Percentiles rank a stretch among this genome's conserved stretches.
Conservation (phyloP, 176 grass and related monocot species). For the Calamus simplicifolius region DNA sequence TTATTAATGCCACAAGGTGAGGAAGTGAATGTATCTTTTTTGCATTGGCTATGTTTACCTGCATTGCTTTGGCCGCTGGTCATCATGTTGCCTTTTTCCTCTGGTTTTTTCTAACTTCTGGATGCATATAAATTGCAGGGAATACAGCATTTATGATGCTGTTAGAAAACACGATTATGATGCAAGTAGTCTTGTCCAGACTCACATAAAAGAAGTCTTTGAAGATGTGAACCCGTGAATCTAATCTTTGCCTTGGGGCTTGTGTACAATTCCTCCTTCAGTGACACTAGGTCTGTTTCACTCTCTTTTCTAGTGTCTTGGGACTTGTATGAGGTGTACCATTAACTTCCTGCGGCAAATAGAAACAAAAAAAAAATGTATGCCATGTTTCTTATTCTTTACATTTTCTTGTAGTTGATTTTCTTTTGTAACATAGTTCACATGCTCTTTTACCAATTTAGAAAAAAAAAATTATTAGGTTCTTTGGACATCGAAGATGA, state of each 20-base stretch:
- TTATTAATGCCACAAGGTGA: background rate
- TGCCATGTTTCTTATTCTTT: slow-evolving; percentile 14
- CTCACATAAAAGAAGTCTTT: too few relatives aligned
- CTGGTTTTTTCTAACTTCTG: too few relatives aligned
- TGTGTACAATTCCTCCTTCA: background rate
- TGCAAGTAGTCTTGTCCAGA: too few relatives aligned
- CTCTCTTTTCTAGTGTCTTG: slow-evolving; percentile 1
- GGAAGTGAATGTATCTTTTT: slow-evolving; percentile 1
- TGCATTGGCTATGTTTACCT: background rate
- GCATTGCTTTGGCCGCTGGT: too few relatives aligned
- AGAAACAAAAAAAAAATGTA: background rate
- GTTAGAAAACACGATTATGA: too few relatives aligned
- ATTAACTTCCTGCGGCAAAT: slow-evolving; percentile 6
- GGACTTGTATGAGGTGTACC: slow-evolving; percentile 2
- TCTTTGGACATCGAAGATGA: too few relatives aligned
- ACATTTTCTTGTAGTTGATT: background rate
- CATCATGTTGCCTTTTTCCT: too few relatives aligned
- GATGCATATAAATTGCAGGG: too few relatives aligned
- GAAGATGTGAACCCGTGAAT: background rate
- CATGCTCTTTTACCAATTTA: too few relatives aligned
- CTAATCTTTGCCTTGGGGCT: background rate
- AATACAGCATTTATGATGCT: too few relatives aligned
- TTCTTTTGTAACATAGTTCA: too few relatives aligned
- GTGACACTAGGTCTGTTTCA: slow-evolving; percentile 3
- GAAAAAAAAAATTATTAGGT: too few relatives aligned